These are phyloP conservation scores for Mycena sanguinolenta DNA, from an alignment of 768 basidiomycete species.

Conservation along the genomic window DNA sequence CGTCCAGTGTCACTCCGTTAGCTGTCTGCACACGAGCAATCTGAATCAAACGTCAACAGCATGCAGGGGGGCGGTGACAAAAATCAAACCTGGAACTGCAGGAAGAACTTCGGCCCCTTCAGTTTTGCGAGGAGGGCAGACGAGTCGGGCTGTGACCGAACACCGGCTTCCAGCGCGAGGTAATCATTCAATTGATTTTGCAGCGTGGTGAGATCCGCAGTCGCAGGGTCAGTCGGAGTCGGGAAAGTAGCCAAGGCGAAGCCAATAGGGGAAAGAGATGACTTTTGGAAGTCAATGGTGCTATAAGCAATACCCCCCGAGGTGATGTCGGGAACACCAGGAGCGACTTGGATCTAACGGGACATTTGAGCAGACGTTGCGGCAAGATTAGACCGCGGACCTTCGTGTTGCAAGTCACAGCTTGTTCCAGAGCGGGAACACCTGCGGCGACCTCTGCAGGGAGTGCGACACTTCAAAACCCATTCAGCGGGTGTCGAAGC, in stretches of 20 bases:
- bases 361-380: neutral
- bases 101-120: slow-evolving; percentile 49
- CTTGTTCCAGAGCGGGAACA: slow-evolving; percentile 36
- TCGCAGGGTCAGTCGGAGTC: slow-evolving; percentile 43
- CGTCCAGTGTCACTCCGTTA: slow-evolving; percentile 39
- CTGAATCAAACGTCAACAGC: slow-evolving; percentile 1
- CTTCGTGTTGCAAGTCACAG: slow-evolving; percentile 41
- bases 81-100: slow-evolving; percentile 45
- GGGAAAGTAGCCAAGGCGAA: slow-evolving; percentile 44
- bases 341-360: slow-evolving; percentile 39
- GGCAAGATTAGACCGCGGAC: neutral
- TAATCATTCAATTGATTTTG: slow-evolving; percentile 47
- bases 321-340: slow-evolving; percentile 44
- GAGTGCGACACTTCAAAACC: slow-evolving; percentile 35
- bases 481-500: neutral
- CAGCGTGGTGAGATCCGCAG: slow-evolving; percentile 39
- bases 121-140: slow-evolving; percentile 40
- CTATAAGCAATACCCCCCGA: slow-evolving; percentile 43
- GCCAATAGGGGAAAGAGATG: slow-evolving; percentile 41
- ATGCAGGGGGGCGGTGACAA: neutral
- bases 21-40: slow-evolving; percentile 45
- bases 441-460: slow-evolving; percentile 44
- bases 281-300: slow-evolving; percentile 47
- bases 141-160: slow-evolving; percentile 43
- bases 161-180: slow-evolving; percentile 46